Percentiles rank a stretch among this genome's conserved stretches.
These are phyloP conservation scores for Cystobasidium tubakii DNA, from an alignment of 768 basidiomycete genomes.

Conservation along the genomic window DNA sequence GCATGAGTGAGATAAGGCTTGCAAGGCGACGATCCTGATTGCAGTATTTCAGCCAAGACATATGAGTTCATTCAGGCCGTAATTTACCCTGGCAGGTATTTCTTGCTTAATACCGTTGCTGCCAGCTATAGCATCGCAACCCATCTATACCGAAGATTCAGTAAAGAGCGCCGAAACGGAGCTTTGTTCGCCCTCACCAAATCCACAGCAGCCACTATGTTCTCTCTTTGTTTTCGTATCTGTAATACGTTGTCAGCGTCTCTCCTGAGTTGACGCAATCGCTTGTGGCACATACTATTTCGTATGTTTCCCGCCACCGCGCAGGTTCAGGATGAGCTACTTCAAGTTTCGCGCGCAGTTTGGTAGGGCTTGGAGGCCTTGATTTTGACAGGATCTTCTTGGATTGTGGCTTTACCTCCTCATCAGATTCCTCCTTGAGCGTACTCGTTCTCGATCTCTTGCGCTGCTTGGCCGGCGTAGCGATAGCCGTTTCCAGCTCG, in stretches of 20 bases:
- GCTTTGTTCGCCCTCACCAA: constrained; percentile 49
- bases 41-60: background rate
- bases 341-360: constrained; percentile 53
- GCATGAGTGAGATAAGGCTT: constrained; percentile 85
- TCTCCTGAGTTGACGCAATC: too few relatives aligned
- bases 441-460: constrained; percentile 18
- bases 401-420: background rate
- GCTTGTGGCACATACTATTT: constrained; percentile 49
- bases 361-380: constrained; percentile 58
- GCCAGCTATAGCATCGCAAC: constrained; percentile 45
- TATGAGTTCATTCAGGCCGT: background rate
- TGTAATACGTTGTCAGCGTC: background rate
- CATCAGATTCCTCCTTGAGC: constrained; percentile 22
- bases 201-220: constrained; percentile 76
- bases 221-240: constrained; percentile 47
- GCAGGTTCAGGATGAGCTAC: constrained; percentile 64
- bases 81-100: constrained; percentile 27
- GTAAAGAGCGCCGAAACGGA: constrained; percentile 65
- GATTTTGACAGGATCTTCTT: constrained; percentile 50
- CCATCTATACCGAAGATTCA: constrained; percentile 45
- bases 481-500: background rate
- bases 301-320: constrained; percentile 66
- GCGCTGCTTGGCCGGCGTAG: constrained; percentile 12
- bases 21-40: constrained; percentile 70
- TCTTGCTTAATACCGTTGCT: constrained; percentile 13